Evolutionary conservation across 208 protist species (phyloP).

Genomic region (Porcisia hertigi): DNA sequence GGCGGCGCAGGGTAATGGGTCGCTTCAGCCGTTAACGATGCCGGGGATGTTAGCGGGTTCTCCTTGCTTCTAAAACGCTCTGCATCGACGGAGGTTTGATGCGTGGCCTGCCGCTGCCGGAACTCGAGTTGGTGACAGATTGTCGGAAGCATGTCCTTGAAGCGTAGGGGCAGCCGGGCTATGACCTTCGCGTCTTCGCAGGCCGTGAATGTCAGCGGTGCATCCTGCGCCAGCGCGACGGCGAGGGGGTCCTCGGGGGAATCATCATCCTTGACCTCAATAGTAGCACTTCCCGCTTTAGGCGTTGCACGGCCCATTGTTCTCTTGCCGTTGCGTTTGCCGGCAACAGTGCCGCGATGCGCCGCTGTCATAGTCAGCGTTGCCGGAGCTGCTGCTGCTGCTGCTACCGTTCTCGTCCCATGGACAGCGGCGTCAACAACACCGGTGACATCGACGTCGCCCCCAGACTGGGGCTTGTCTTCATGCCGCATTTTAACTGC

Average conservation of each 20-base stretch:
- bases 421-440: neutral
- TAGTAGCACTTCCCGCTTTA: neutral
- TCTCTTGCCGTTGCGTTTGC: neutral
- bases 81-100: constrained; percentile 18
- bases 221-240: constrained; percentile 14
- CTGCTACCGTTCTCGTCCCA: too few relatives aligned
- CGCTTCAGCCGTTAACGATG: neutral
- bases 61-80: neutral
- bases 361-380: neutral
- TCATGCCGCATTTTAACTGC: neutral
- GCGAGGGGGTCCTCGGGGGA: constrained; percentile 16
- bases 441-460: neutral
- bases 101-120: constrained; percentile 25
- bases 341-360: neutral
- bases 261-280: neutral
- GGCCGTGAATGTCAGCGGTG: constrained; percentile 29
- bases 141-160: constrained; percentile 17
- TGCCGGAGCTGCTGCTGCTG: neutral
- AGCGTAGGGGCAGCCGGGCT: constrained; percentile 21
- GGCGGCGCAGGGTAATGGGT: neutral
- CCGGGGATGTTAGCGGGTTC: neutral
- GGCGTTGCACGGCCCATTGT: neutral
- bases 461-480: neutral
- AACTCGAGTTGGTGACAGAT: constrained; percentile 27
- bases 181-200: constrained; percentile 26